phyloP scores from a whole-genome alignment of 495 filamentous ascomycete genomes.

The Ramalina peruviana region DNA sequence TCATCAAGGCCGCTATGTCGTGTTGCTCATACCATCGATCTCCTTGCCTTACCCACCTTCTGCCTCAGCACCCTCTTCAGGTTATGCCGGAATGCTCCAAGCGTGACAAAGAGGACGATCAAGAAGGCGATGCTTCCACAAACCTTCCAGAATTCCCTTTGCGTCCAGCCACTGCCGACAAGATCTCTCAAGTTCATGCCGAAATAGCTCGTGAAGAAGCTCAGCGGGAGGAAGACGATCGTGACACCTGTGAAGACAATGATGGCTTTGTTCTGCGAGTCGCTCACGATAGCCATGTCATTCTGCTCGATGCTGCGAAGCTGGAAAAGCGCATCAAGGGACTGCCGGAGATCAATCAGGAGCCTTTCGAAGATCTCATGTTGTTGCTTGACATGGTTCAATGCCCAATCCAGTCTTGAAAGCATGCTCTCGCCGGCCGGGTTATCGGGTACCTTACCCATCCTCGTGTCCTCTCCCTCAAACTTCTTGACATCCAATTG shows the following conservation, averaged over 20 bases:
- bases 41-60: neutral
- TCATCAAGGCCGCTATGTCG: neutral
- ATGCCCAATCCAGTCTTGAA: slow-evolving; percentile 11
- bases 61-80: slow-evolving; percentile 4
- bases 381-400: slow-evolving; percentile 10
- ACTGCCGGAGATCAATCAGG: slow-evolving; percentile 15
- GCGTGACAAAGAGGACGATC: slow-evolving; percentile 13
- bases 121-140: slow-evolving; percentile 15
- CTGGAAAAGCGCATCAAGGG: slow-evolving; percentile 18
- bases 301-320: slow-evolving; percentile 22
- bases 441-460: slow-evolving; percentile 10
- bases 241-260: slow-evolving; percentile 20
- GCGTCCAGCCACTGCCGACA: slow-evolving; percentile 7
- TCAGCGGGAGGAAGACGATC: slow-evolving; percentile 21
- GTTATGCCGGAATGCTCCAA: slow-evolving; percentile 10
- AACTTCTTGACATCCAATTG: slow-evolving; percentile 16
- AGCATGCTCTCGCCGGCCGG: slow-evolving; percentile 10
- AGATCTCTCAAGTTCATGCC: slow-evolving; percentile 26
- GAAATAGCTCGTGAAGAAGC: slow-evolving; percentile 21
- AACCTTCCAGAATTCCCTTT: slow-evolving; percentile 20
- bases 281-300: slow-evolving; percentile 19
- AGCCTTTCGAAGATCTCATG: slow-evolving; percentile 13
- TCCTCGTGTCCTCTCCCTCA: slow-evolving; percentile 13
- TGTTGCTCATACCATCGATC: too few relatives aligned
- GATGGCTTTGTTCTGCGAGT: slow-evolving; percentile 20